These are phyloP conservation scores for thale cress (Arabidopsis thaliana) DNA, from an alignment of 345 rosid species.

Conservation along the genomic window DNA sequence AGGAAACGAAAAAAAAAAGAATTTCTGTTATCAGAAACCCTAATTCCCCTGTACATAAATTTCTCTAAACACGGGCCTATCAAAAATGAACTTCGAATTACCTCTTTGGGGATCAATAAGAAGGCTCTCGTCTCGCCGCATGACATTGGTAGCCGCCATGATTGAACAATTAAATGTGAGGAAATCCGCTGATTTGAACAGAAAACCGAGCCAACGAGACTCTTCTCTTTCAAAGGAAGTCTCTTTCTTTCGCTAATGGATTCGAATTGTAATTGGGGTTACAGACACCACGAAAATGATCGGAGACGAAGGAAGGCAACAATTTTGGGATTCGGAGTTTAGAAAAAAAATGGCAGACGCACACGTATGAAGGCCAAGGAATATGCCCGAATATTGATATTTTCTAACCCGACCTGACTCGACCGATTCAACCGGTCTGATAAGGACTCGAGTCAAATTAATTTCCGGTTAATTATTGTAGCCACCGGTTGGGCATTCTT, in stretches of 20 bases:
- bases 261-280: background rate
- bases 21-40: conserved; percentile 14
- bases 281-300: conserved; percentile 11
- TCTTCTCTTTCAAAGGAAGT: background rate
- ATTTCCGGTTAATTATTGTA: background rate
- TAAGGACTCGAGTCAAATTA: background rate
- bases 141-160: conserved; percentile 76
- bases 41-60: background rate
- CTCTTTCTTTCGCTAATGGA: background rate
- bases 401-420: background rate
- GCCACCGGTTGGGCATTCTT: conserved; percentile 8
- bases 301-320: conserved; percentile 16
- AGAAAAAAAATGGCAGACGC: background rate
- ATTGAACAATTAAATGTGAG: conserved; percentile 12
- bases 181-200: background rate
- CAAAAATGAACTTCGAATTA: conserved; percentile 24
- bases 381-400: background rate
- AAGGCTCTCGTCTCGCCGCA: conserved; percentile 63
- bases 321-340: background rate
- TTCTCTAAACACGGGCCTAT: background rate
- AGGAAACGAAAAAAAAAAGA: conserved; percentile 1
- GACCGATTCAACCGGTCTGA: background rate
- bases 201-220: background rate
- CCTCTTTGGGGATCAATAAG: conserved; percentile 56
- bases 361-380: conserved; percentile 22